phyloP scores from a whole-genome alignment of 805 yeast species.

The Groenewaldozyma salmanticensis region DNA sequence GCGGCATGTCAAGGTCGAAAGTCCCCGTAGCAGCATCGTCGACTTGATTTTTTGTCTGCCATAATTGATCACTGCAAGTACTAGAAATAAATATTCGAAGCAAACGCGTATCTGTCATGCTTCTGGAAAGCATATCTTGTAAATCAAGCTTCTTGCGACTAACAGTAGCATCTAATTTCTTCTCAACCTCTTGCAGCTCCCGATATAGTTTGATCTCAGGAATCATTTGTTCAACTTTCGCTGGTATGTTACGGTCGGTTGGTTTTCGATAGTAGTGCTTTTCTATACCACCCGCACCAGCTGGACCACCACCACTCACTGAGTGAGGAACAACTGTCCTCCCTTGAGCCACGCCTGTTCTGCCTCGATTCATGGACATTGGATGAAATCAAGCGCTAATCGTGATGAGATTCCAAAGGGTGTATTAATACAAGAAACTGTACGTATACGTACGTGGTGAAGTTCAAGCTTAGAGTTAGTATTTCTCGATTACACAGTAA shows the following conservation, averaged over 20 bases:
- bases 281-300: conserved; percentile 7
- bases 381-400: too few species aligned
- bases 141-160: conserved; percentile 78
- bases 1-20: conserved; percentile 23
- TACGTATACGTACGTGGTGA: too few species aligned
- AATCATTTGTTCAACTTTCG: conserved; percentile 35
- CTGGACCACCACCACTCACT: too few species aligned
- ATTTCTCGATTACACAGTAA: too few species aligned
- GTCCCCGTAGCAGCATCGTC: conserved; percentile 28
- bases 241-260: conserved; percentile 44
- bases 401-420: too few species aligned
- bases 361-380: too few species aligned
- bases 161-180: conserved; percentile 66
- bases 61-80: conserved; percentile 76
- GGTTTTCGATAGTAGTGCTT: conserved; percentile 27
- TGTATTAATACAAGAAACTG: too few species aligned
- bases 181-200: conserved; percentile 70
- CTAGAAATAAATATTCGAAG: conserved; percentile 77
- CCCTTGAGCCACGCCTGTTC: too few species aligned
- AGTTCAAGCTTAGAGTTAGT: too few species aligned
- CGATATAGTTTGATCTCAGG: conserved; percentile 70
- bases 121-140: conserved; percentile 54
- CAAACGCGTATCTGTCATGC: conserved; percentile 41
- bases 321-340: too few species aligned
- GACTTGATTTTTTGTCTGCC: conserved; percentile 43